A percentile compares a stretch with the other conserved stretches of the same genome.
Evolutionary conservation across 2,329 filamentous ascomycete genomes (phyloP).

Genomic region (Trichoderma citrinoviride): DNA sequence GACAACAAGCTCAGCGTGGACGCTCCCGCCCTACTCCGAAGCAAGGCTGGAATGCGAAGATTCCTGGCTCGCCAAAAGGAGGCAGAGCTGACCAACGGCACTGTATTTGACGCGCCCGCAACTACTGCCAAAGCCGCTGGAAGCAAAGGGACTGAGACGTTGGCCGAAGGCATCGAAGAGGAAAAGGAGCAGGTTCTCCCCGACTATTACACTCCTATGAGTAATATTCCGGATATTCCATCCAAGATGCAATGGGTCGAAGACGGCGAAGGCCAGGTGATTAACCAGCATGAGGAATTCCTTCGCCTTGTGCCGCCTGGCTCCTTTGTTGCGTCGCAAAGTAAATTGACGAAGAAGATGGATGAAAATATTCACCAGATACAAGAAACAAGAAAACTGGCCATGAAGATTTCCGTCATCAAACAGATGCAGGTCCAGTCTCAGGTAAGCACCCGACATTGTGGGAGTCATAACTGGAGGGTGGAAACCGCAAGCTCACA

Average conservation of each 20-base stretch:
- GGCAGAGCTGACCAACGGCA: slow-evolving; percentile 48
- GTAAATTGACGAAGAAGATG: slow-evolving; percentile 73
- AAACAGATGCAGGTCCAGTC: slow-evolving; percentile 99
- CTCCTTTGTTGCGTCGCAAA: slow-evolving; percentile 71
- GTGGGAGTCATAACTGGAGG: not conserved
- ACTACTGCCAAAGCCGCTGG: slow-evolving; percentile 45
- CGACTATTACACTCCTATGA: slow-evolving; percentile 90
- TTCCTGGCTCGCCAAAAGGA: slow-evolving; percentile 79
- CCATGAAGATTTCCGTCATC: slow-evolving; percentile 93
- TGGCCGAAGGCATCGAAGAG: slow-evolving; percentile 93
- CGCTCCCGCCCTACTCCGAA: slow-evolving; percentile 81
- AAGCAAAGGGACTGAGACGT: slow-evolving; percentile 63
- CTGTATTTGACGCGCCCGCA: slow-evolving; percentile 38
- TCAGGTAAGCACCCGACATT: slow-evolving; percentile 59
- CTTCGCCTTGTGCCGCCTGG: slow-evolving; percentile 73
- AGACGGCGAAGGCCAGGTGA: slow-evolving; percentile 82
- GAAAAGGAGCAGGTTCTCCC: slow-evolving; percentile 82
- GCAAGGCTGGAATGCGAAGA: slow-evolving; percentile 83
- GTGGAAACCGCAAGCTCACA: not conserved
- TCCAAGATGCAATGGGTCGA: slow-evolving; percentile 81
- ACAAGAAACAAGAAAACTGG: slow-evolving; percentile 94
- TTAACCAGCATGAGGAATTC: slow-evolving; percentile 84
- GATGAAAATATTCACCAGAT: slow-evolving; percentile 91
- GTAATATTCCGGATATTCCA: slow-evolving; percentile 79
- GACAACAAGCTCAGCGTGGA: slow-evolving; percentile 81